Percentiles rank a stretch among this genome's conserved stretches.
These are phyloP conservation scores for Cystoderma amianthinum DNA, from an alignment of 768 basidiomycete genomes.

Conservation along the genomic window DNA sequence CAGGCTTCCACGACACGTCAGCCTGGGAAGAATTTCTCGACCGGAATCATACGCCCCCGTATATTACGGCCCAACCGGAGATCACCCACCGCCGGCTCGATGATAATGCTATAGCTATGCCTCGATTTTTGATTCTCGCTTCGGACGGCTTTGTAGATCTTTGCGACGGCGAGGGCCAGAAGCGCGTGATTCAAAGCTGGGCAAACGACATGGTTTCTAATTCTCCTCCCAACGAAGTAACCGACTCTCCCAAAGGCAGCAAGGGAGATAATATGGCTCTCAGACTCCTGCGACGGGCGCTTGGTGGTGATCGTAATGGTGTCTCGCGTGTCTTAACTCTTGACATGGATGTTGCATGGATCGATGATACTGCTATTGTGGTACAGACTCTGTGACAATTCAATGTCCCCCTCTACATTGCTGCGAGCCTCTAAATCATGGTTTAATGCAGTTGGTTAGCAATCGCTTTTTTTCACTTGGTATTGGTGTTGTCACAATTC, in stretches of 20 bases:
- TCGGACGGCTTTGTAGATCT: conserved; percentile 65
- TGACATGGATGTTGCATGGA: conserved; percentile 59
- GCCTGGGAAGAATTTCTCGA: conserved; percentile 63
- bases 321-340: conserved; percentile 57
- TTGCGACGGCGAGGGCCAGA: conserved; percentile 40
- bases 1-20: conserved; percentile 52
- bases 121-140: conserved; percentile 54
- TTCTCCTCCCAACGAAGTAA: conserved; percentile 14
- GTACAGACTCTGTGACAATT: conserved; percentile 48
- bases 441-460: no score
- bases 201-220: conserved; percentile 32
- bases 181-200: conserved; percentile 45
- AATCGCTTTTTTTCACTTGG: no score
- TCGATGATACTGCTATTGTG: conserved; percentile 63
- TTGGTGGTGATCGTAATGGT: conserved; percentile 47
- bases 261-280: conserved; percentile 44
- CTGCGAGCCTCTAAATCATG: no score
- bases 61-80: conserved; percentile 60
- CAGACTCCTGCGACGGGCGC: conserved; percentile 44
- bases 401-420: no score
- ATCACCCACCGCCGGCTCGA: conserved; percentile 49
- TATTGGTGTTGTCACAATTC: no score
- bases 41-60: conserved; percentile 58
- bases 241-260: conserved; percentile 14
- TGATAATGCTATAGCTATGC: conserved; percentile 14